Evolutionary conservation across 768 basidiomycete species (phyloP).

Genomic region (Boletellus sp.): DNA sequence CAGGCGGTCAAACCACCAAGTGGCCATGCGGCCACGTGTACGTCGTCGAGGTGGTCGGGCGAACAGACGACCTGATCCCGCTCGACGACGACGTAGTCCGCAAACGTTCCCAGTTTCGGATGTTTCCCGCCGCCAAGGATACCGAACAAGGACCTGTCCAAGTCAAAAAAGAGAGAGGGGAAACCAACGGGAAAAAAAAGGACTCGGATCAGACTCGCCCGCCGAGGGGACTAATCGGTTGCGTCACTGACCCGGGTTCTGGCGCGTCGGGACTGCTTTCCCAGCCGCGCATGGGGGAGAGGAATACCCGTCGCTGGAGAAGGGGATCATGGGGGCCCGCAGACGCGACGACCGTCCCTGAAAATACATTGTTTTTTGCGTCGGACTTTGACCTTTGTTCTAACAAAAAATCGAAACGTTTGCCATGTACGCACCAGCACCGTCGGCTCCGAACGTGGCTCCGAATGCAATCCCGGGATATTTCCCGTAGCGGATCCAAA

Average conservation of each 20-base stretch:
- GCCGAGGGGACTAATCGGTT: not conserved
- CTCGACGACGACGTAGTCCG: conserved; percentile 72
- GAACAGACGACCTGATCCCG: conserved; percentile 62
- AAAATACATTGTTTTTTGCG: not conserved
- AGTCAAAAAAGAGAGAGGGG: too few species aligned
- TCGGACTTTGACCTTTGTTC: not conserved
- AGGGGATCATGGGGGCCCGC: conserved; percentile 51
- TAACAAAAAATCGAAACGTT: not conserved
- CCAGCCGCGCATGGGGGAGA: conserved; percentile 80
- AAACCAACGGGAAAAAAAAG: too few species aligned
- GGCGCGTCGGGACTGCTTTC: conserved; percentile 59
- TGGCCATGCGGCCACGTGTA: conserved; percentile 75
- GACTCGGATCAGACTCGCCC: not conserved
- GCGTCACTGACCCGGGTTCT: conserved; percentile 49
- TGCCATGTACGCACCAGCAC: conserved; percentile 51
- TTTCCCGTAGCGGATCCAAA: conserved; percentile 68
- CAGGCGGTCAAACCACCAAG: conserved; percentile 78
- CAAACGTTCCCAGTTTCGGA: conserved; percentile 65
- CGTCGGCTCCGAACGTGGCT: conserved; percentile 66
- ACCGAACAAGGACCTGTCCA: conserved; percentile 47
- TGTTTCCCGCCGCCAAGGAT: conserved; percentile 58
- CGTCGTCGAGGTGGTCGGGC: conserved; percentile 64
- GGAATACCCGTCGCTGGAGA: conserved; percentile 63
- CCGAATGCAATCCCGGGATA: conserved; percentile 64
- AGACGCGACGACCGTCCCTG: conserved; percentile 64